Evolutionary conservation across 352 stramenopile genomes (phyloP), one percentile per base, ranked within the genome.

Genomic region (Lagenidium sp.): DNA sequence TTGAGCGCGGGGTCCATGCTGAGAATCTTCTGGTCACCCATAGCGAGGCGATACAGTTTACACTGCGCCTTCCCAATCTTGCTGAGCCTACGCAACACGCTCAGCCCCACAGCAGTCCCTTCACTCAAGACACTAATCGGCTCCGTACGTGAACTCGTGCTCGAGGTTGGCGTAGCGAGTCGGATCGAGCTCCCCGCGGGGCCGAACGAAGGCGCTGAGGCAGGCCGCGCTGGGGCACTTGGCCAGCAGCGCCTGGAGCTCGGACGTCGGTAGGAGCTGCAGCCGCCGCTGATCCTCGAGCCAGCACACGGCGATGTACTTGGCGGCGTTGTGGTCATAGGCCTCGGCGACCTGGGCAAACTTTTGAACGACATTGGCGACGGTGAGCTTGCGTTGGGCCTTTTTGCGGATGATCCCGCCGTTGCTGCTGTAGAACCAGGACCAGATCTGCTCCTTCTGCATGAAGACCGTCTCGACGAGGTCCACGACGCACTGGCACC

Each of bases 391-490:
- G 7, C 58, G 59, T 45, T 69, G 59, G 13, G 67, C 42, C 38
- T 82, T 86, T 36, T 73, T 67, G n/a, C 69, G 66, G 24, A 88
- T 60, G 19, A 85, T 46, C 18, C 75, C 75, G 42, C 57, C 48
- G 4, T 41, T 52, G 31, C 53, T 72, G 6, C 55, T 74, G 54
- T 73, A 82, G 52, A 81, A 88, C 78, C 78, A 88, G 10, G 68
- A 75, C 70, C 71, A 85, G 43, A 91, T 86, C 49, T 87, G 66
- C 38, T 81, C 71, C 38, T 83, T 78, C 51, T 82, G 56, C 31
- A 87, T 42, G 51, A 89, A 85, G 22, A 88, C 65, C 26, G 66
- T 85, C 47, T 87, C 79, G 16, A 91, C 47, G 1, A 89, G 50
- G 4, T 62, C 55, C 24, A 85, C 44, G 10, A 35, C 45, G 35